Conservation (phyloP, 1,284 basidiomycete genomes). For the Agroathelia rolfsii region DNA sequence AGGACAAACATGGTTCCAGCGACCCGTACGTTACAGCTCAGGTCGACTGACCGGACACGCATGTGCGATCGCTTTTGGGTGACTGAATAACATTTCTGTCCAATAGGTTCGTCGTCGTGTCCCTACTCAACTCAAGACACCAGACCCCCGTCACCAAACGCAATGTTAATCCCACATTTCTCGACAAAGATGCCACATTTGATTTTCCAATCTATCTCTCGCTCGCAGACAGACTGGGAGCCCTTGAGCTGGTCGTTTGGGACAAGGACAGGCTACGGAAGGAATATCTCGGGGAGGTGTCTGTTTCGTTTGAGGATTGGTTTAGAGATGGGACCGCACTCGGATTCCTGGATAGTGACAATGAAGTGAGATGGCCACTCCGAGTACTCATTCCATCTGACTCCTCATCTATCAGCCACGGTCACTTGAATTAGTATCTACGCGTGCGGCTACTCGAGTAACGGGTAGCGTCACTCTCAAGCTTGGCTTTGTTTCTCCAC, state of each 20-base stretch:
- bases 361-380: slow-evolving; percentile 42
- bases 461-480: slow-evolving; percentile 63
- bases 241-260: slow-evolving; percentile 85
- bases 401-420: no score
- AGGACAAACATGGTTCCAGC: slow-evolving; percentile 55
- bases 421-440: slow-evolving; percentile 52
- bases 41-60: no score
- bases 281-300: slow-evolving; percentile 89
- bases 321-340: slow-evolving; percentile 51
- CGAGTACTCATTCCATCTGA: no score
- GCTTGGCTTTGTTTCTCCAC: slow-evolving; percentile 61
- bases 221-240: slow-evolving; percentile 63
- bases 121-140: slow-evolving; percentile 54
- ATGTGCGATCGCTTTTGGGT: no score
- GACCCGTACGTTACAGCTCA: slow-evolving; percentile 79
- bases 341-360: slow-evolving; percentile 46
- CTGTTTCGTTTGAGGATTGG: slow-evolving; percentile 74
- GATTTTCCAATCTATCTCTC: slow-evolving; percentile 78
- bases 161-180: slow-evolving; percentile 68
- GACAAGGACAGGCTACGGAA: slow-evolving; percentile 84
- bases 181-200: slow-evolving; percentile 70
- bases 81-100: slow-evolving; percentile 6
- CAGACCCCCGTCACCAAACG: slow-evolving; percentile 78
- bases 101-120: slow-evolving; percentile 63
- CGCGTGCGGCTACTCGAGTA: slow-evolving; percentile 47